Base-by-base conservation (phyloP, 306 rosid species). In the Pyrus pyrifolia region DNA sequence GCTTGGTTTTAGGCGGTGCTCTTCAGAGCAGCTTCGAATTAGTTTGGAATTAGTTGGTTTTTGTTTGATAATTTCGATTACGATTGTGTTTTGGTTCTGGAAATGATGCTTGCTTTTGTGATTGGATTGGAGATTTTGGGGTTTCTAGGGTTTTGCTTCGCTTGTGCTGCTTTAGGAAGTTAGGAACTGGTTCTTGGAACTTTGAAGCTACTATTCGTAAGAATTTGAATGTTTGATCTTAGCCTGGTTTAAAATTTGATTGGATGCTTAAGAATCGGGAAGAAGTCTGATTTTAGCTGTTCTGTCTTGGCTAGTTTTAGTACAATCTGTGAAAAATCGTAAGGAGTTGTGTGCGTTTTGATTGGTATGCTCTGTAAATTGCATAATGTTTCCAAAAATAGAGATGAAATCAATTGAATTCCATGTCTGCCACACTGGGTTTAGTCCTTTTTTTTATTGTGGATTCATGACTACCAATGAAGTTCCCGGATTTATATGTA, bases 121-220 rank as follows among this genome's bases (percentile, higher is more conserved):
- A 44, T 10, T 11, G 27, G 21, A 55, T 81, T 31, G 66, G 78
- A 38, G n/a, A 18, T 66, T 82, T 73, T 76, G 35, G 11, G 14
- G 10, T 44, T 76, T 74, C 55, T 71, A 73, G 84, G 84, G 86
- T 78, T 79, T 68, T 62, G 21, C 21, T 79, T 68, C 29, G 21
- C 23, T 62, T 74, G 42, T 68, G 62, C 23, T 60, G 4, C 40
- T 10, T 49, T 14, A 49, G 53, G 53, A 49, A 49, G 18, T 49
- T 14, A 13, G 4, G 25, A 42, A 25, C 31, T 75, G 57, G 2
- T 13, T 30, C 35, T 55, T 10, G 0, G 55, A 49, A 17, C 21
- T 49, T 23, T 27, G 52, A 66, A 59, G 31, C 53, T 68, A 52
- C 17, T 3, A 25, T 11, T 30, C 29, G 6, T 64, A 38, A 4